A percentile compares a stretch with the other conserved stretches of the same genome.
Conservation (phyloP, 768 basidiomycete species). For the Neoboletus magnificus region DNA sequence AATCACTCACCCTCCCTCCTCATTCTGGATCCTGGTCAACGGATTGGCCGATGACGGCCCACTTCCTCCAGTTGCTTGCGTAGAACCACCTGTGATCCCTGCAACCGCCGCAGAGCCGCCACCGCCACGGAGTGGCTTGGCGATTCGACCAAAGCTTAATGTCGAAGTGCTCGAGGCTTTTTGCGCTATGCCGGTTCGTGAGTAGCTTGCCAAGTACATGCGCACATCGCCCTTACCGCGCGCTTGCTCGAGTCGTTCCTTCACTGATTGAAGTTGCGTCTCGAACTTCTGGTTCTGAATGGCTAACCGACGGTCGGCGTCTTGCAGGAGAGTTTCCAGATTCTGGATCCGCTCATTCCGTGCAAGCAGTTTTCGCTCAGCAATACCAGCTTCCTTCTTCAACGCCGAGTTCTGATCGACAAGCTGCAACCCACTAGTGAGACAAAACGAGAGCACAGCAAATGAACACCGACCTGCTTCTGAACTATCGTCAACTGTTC, state of each 20-base stretch:
- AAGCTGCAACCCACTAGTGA: conserved; percentile 52
- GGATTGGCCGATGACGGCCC: conserved; percentile 58
- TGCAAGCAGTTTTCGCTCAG: conserved; percentile 93
- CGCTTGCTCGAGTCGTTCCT: conserved; percentile 89
- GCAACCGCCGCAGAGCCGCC: conserved; percentile 57
- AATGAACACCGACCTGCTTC: conserved; percentile 70
- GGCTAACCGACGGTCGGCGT: conserved; percentile 90
- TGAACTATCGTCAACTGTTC: conserved; percentile 94
- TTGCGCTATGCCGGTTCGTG: conserved; percentile 55
- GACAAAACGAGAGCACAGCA: background rate
- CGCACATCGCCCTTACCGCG: conserved; percentile 57
- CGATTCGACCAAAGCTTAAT: conserved; percentile 89
- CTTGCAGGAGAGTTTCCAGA: conserved; percentile 87
- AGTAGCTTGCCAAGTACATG: conserved; percentile 12
- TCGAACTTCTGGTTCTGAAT: conserved; percentile 96
- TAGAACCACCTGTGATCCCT: conserved; percentile 37
- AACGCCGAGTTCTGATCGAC: conserved; percentile 97
- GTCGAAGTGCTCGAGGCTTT: conserved; percentile 67
- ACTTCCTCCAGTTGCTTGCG: conserved; percentile 40
- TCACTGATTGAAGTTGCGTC: conserved; percentile 85
- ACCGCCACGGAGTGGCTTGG: conserved; percentile 93
- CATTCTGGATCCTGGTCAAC: conserved; percentile 71
- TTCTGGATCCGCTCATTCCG: conserved; percentile 98
- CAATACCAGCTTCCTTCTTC: conserved; percentile 96
- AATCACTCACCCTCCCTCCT: conserved; percentile 64